Evolutionary conservation across 495 filamentous ascomycete species (phyloP), one percentile per base, ranked within the genome.

Genomic region (Podospora sp.): DNA sequence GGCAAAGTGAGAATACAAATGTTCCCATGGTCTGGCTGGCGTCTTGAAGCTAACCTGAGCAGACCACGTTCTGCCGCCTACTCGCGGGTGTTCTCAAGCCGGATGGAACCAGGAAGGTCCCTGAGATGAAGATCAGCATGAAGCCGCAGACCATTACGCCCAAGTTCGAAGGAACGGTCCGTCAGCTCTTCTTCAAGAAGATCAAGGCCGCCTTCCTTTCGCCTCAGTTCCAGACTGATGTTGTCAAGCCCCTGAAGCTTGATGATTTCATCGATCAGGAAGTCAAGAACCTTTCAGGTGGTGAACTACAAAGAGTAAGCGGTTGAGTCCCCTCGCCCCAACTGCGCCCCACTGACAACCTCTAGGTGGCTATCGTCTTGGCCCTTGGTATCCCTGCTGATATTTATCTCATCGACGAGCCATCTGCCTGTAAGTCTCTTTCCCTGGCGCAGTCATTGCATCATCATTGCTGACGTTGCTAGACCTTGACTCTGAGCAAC

Each of bases 211-310:
- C 95, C 18, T 98, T 98, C 87, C 82, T 98, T 69, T 94, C 88
- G 60, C 95, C 95, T 6, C 94, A 97, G 77, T 99, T 99, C 85
- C 94, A 98, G 82, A 99, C 95, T 20, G 95, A 99, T 81, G 96
- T 99, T 65, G 97, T 98, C 84, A 98, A 98, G 83, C 95, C 95
- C 18, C 87, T 99, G 56, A 95, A 94, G 80, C 87, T 99, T 60
- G 96, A 99, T 46, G 96, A 98, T 74, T 99, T 98, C 81, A 98
- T 99, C 72, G 95, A 98, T 75, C 95, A 99, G 77, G 95, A 99
- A 82, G 95, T 99, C 63, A 96, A 97, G 84, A 95, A 98, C 79
- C 82, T 99, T 72, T 99, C 96, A 49, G 95, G 95, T 86, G 95
- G 95, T 89, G 95, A 99, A 87, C 84, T 99, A 82, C 95, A 99